Evolutionary conservation across 768 basidiomycete species (phyloP).

Genomic region (Agaricus sinodeliciosus): DNA sequence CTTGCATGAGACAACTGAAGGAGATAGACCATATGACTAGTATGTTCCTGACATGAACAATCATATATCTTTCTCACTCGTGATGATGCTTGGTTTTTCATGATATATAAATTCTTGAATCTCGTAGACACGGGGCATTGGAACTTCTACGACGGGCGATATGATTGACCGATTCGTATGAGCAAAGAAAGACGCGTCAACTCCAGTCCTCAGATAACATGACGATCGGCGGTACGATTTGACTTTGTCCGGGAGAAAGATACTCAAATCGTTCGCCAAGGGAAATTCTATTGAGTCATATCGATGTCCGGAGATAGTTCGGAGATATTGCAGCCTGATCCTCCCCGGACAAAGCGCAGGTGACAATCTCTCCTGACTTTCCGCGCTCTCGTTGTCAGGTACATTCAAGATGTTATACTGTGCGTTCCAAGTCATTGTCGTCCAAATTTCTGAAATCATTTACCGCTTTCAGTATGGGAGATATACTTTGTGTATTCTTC

Average conservation of each 20-base stretch:
- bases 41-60: not conserved
- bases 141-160: no score
- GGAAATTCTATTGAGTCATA: no score
- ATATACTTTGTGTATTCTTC: conserved; percentile 22
- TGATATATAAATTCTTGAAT: no score
- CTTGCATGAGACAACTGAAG: not conserved
- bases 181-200: no score
- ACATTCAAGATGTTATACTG: conserved; percentile 25
- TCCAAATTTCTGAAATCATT: conserved; percentile 25
- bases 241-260: no score
- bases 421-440: conserved; percentile 26
- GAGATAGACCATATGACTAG: not conserved
- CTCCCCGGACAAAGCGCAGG: conserved; percentile 30
- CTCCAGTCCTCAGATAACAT: no score
- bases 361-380: conserved; percentile 19
- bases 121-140: no score
- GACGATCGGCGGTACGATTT: no score
- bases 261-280: no score
- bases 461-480: conserved; percentile 26
- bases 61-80: not conserved
- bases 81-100: no score
- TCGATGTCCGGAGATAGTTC: conserved; percentile 15
- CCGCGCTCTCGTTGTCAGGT: conserved; percentile 27
- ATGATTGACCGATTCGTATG: no score
- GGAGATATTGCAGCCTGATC: conserved; percentile 28